Base-by-base conservation (phyloP, 1,284 basidiomycete species). In the Sporisorium scitamineum region DNA sequence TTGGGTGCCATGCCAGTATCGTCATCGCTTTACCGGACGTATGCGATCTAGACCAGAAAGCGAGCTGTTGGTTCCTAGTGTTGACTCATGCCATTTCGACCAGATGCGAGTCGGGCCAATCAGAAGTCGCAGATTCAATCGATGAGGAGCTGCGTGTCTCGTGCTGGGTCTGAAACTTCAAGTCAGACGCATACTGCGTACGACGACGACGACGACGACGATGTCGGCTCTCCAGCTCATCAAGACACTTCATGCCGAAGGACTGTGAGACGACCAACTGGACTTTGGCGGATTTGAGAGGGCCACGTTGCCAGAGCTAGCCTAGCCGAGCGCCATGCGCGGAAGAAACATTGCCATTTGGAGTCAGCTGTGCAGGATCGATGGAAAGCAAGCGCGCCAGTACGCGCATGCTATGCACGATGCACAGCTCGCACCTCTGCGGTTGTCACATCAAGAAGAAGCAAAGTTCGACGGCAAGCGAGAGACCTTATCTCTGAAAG, bases 101-200 rank as follows among this genome's bases (percentile, higher is more conserved):
- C n/a, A n/a, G n/a, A n/a, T n/a, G n/a, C n/a, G n/a, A n/a, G 18
- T 39, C 41, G 54, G 29, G 42, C 54, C 42, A 55, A 55, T 55
- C 54, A 55, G 42, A 24, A 14, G 41, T 26, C 54, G 29, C 37
- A 10, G 29, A 42, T 54, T 54, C 31, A 54, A 37, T 29, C 29
- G 42, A 27, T 55, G 41, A 54, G 53, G 53, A 54, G 53, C 27
- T 32, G 41, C 13, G 8, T 37, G 9, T 37, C n/a, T 37, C 34
- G 34, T 14, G 44, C 54, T 55, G 27, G 42, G 42, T 55, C 54
- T 54, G 24, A 26, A 26, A 27, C 14, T 26, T 47, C 20, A 5
- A 14, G 45, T 18, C 26, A 39, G 45, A 47, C 45, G 45, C 14
- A 26, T 27, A 41, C 39, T 41, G 39, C 39, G 39, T 41, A 41